Conservation (phyloP, 805 yeast genomes). For the Lachancea waltii region DNA sequence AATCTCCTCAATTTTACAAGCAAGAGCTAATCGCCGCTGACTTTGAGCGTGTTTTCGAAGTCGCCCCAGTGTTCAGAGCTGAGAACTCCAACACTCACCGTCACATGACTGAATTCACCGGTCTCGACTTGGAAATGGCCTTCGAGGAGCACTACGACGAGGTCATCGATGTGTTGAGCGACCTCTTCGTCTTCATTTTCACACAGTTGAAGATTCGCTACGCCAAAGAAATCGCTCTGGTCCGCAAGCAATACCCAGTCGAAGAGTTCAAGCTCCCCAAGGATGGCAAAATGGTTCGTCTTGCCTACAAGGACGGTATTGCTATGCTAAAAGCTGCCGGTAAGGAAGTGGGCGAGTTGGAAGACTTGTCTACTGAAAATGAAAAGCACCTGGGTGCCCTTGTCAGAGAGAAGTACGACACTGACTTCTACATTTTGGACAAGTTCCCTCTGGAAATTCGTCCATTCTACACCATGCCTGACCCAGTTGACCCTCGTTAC, state of each 20-base stretch:
- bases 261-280: conserved; percentile 95
- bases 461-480: conserved; percentile 99
- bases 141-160: conserved; percentile 98
- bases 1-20: conserved; percentile 96
- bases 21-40: conserved; percentile 98
- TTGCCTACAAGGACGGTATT: conserved; percentile 89
- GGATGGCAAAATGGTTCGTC: conserved; percentile 87
- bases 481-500: conserved; percentile 81
- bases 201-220: conserved; percentile 73
- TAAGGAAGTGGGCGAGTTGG: conserved; percentile 68
- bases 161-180: conserved; percentile 55
- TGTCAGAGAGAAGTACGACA: conserved; percentile 88
- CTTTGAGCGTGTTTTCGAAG: conserved; percentile 91
- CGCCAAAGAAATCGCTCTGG: conserved; percentile 77
- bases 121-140: conserved; percentile 96
- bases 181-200: conserved; percentile 84
- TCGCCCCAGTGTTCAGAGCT: conserved; percentile 98
- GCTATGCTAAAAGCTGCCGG: conserved; percentile 81
- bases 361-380: conserved; percentile 88
- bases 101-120: conserved; percentile 98
- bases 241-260: conserved; percentile 92
- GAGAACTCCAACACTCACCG: conserved; percentile 99
- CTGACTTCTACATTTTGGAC: conserved; percentile 96
- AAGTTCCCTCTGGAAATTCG: conserved; percentile 95
- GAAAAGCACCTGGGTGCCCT: conserved; percentile 89